Conservation (phyloP, 805 yeast species). For the Cyberlindnera veronae region DNA sequence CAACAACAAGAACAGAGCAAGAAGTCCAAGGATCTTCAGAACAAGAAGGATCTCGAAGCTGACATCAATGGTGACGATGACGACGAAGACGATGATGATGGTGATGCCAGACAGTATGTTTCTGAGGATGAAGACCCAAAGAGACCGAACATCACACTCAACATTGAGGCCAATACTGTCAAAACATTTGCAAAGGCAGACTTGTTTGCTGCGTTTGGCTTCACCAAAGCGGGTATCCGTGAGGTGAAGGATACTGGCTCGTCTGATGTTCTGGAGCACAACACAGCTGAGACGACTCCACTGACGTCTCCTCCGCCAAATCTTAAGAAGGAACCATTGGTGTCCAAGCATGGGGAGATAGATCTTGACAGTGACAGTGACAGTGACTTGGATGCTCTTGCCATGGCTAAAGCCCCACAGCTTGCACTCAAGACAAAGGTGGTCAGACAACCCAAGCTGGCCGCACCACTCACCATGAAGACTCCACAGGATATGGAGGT, state of each 20-base stretch:
- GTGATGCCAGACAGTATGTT: conserved; percentile 7
- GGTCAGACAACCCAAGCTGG: neutral
- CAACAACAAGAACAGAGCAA: conserved; percentile 17
- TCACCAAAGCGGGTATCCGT: conserved; percentile 2
- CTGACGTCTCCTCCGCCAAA: conserved; percentile 6
- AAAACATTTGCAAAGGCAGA: conserved; percentile 21
- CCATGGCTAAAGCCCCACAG: conserved; percentile 1
- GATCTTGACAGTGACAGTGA: conserved; percentile 15
- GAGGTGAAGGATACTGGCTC: conserved; percentile 2
- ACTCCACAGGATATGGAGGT: neutral
- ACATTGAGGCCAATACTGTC: conserved; percentile 12
- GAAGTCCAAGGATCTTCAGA: conserved; percentile 1
- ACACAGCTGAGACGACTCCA: conserved; percentile 15
- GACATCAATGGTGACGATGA: conserved; percentile 2
- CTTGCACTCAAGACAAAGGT: neutral
- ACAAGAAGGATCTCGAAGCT: neutral
- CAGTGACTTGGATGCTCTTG: conserved; percentile 12
- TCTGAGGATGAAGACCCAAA: conserved; percentile 12
- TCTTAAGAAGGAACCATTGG: neutral
- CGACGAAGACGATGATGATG: conserved; percentile 5
- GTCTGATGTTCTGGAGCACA: neutral
- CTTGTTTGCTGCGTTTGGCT: conserved; percentile 24
- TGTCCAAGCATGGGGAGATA: neutral
- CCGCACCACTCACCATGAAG: conserved; percentile 4
- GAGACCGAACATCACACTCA: conserved; percentile 3